These are phyloP conservation scores for Aureobasidium sp. DNA, from an alignment of 2,329 filamentous ascomycete genomes.

Conservation along the genomic window DNA sequence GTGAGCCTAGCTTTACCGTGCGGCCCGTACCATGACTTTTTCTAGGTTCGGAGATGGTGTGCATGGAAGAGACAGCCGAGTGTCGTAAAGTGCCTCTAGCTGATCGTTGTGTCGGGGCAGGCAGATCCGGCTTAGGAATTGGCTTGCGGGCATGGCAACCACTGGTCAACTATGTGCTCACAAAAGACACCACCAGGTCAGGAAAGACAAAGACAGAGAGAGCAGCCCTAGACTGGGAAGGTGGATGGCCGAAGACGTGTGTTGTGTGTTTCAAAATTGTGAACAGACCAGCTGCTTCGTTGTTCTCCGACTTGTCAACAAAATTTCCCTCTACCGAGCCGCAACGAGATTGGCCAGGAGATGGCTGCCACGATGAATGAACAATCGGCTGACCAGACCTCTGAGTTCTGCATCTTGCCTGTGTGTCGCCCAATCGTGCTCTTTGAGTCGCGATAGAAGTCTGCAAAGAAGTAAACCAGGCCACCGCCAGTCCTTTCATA, in stretches of 20 bases:
- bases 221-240: not conserved
- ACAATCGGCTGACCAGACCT: not conserved
- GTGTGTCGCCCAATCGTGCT: no score
- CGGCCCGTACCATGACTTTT: conserved; percentile 14
- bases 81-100: not conserved
- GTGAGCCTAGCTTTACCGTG: conserved; percentile 8
- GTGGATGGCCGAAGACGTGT: not conserved
- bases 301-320: not conserved
- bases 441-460: no score
- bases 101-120: not conserved
- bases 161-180: not conserved
- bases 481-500: no score
- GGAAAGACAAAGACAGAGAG: not conserved
- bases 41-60: not conserved
- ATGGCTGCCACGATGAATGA: not conserved
- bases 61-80: not conserved
- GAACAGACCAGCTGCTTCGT: conserved; percentile 8
- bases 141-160: not conserved
- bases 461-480: no score
- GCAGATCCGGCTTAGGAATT: not conserved
- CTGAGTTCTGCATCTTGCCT: not conserved
- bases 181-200: not conserved
- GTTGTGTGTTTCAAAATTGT: conserved; percentile 11
- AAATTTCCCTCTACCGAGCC: not conserved
- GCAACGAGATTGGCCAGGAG: not conserved